Evolutionary conservation across 371 early-diverging fungal species (phyloP), one percentile per base, ranked within the genome.

Genomic region (Syncephalis fuscata): DNA sequence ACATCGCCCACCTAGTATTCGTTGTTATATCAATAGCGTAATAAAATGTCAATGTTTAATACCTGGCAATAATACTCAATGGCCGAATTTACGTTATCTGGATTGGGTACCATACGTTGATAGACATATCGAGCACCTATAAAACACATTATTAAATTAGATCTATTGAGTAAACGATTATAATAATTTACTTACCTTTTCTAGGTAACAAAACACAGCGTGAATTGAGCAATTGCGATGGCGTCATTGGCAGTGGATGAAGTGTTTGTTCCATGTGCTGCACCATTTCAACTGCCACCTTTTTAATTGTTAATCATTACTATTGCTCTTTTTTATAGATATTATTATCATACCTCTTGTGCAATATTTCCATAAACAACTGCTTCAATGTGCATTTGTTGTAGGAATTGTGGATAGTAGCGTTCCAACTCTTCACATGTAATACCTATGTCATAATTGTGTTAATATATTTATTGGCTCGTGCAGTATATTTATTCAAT

Each of bases 301-400:
- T 7, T 7, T 32, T 4, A 32, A 32, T 32, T 83, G 70, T 26
- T 61, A n/a, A n/a, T n/a, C n/a, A n/a, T n/a, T n/a, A n/a, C n/a
- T n/a, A n/a, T n/a, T n/a, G n/a, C n/a, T n/a, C n/a, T n/a, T n/a
- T n/a, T n/a, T n/a, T n/a, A n/a, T n/a, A n/a, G n/a, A n/a, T n/a
- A n/a, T n/a, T n/a, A n/a, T n/a, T n/a, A n/a, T n/a, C n/a, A n/a
- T n/a, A 45, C 70, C 17, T 66, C 62, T 25, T 74, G 71, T 15
- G 61, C 39, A 45, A 83, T 59, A 61, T 95, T 95, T 27, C 95
- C 95, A 51, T 80, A 78, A 3, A 84, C 80, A 3, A 92, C 70
- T 9, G 80, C 78, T 60, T 88, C 86, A 3, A 85, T 55, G 51
- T 80, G 74, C 44, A 85, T 54, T 36, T 79, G 68, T 16, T 65